Base-by-base conservation (phyloP, 129 eudicot genomes). In the Saussurea involucrata region DNA sequence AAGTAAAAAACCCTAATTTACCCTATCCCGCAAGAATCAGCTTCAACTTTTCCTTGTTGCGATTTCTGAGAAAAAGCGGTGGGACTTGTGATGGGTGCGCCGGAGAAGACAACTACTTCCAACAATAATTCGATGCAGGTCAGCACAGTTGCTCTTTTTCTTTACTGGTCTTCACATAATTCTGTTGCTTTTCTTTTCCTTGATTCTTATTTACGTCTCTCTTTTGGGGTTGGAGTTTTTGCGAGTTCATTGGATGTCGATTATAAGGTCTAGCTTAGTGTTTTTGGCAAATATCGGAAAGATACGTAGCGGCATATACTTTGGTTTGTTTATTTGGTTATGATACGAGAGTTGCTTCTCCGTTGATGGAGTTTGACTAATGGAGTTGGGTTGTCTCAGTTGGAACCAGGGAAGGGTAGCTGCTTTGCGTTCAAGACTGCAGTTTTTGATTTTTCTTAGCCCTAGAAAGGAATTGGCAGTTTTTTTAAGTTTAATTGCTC, bases 51-150 rank as follows among this genome's bases (percentile, higher is more conserved):
- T 66, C 22, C 24, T 57, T 42, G 68, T 24, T 15, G 24, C 32
- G 71, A 65, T 65, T 82, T 13, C 28, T 64, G 20, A 4, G 57
- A 12, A 72, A 4, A 33, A 55, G 46, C 83, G 37, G 46, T 66
- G 73, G 61, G 44, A 24, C 46, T 67, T 65, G 31, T 40, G 25
- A 88, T 91, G 97, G 97, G 87, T 5, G 88, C 95, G 77, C 90
- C 82, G 74, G 97, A 89, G 78, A 85, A 89, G 76, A 73, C 86
- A 9, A 78, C 92, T 6, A 53, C 81, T 77, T 73, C 85, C 15
- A 79, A 66, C 79, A 87, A 34, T 85, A 87, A 76, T 87, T 75
- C 89, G 79, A 83, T 89, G 92, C 95, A 89, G 97, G 97, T 88
- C 15, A 73, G 88, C 70, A 1, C 24, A 63, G 33, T 36, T 29